phyloP scores from a whole-genome alignment of 345 rosid species.

The Eucalyptus polyanthemos region DNA sequence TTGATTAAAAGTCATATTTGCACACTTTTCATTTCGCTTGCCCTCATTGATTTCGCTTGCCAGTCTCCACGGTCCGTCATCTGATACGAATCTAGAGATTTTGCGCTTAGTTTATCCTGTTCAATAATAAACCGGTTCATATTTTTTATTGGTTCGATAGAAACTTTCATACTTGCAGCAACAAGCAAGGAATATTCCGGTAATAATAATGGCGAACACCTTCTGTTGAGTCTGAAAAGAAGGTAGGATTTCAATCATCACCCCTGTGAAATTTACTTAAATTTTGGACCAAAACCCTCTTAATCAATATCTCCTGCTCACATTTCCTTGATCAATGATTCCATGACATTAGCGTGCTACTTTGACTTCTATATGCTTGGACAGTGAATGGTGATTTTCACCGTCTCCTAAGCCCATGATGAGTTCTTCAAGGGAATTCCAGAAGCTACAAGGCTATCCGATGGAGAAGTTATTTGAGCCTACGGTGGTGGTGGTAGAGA shows the following conservation, averaged over 20 bases:
- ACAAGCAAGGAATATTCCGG: neutral
- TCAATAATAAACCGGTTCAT: neutral
- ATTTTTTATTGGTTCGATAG: neutral
- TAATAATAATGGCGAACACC: neutral
- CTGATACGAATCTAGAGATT: neutral
- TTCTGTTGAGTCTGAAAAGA: neutral
- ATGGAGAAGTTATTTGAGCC: neutral
- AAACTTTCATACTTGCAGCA: neutral
- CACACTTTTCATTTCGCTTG: neutral
- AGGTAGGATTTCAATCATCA: neutral
- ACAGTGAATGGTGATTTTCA: neutral
- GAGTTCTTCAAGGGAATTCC: neutral
- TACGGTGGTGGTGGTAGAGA: neutral
- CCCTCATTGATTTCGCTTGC: neutral
- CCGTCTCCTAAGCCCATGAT: neutral
- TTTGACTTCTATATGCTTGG: neutral
- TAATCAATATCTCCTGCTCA: neutral
- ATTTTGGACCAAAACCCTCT: neutral
- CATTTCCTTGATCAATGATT: neutral
- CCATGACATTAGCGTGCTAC: neutral
- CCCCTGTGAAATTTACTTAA: neutral
- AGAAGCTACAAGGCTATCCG: neutral
- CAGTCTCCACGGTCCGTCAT: neutral
- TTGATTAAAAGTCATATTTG: neutral
- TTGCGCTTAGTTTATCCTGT: neutral